Conservation (phyloP, 306 rosid species). For the Vigna hirtella region DNA sequence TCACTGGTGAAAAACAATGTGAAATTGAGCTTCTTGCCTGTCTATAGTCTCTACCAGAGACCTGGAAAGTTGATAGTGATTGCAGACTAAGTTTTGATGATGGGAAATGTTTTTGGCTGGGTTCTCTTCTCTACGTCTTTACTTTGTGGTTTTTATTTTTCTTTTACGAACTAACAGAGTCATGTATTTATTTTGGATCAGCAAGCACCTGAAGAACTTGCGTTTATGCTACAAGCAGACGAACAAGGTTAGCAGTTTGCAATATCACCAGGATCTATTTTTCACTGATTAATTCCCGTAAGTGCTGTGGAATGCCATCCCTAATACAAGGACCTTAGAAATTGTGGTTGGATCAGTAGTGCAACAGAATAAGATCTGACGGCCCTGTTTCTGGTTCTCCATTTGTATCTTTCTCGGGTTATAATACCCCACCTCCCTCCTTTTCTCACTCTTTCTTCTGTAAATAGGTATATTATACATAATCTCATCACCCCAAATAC, state of each 20-base stretch:
- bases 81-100: slow-evolving; percentile 3
- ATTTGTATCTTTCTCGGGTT: slow-evolving; percentile 35
- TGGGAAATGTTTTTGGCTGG: not conserved
- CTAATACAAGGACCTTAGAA: slow-evolving; percentile 10
- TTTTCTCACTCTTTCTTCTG: not conserved
- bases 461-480: not conserved
- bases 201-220: slow-evolving; percentile 54
- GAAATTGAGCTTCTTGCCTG: slow-evolving; percentile 19
- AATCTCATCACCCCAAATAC: slow-evolving; percentile 19
- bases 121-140: not conserved
- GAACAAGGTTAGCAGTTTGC: slow-evolving; percentile 51
- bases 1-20: not conserved
- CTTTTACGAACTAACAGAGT: slow-evolving; percentile 4
- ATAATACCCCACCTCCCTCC: not conserved
- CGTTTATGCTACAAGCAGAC: slow-evolving; percentile 59
- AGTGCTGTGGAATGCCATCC: slow-evolving; percentile 16
- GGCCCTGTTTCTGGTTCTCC: slow-evolving; percentile 22
- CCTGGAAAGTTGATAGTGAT: slow-evolving; percentile 22
- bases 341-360: slow-evolving; percentile 32
- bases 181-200: slow-evolving; percentile 42
- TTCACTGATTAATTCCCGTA: slow-evolving; percentile 28
- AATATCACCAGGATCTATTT: slow-evolving; percentile 53
- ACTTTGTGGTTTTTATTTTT: not conserved
- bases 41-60: slow-evolving; percentile 13
- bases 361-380: slow-evolving; percentile 35